Percentiles rank a stretch among this genome's conserved stretches.
phyloP scores from a whole-genome alignment of 192 early-diverging fungal species.

The Linnemannia hyalina region DNA sequence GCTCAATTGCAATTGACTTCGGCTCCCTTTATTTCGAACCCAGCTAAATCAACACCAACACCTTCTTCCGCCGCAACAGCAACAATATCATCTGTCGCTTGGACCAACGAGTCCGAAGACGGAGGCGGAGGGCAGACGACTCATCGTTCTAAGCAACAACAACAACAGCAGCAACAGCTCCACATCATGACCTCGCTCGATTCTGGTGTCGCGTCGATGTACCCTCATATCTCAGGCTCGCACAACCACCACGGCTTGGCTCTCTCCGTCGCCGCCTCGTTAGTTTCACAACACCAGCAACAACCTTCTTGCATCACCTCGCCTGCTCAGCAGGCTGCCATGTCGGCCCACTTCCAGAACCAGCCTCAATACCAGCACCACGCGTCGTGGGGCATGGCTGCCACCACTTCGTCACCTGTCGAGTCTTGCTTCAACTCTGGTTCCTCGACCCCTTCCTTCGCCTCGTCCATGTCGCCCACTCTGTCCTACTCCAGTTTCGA shows the following conservation, averaged over 20 bases:
- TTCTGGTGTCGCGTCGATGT: constrained; percentile 14
- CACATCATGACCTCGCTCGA: constrained; percentile 42
- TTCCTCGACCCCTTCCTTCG: constrained; percentile 39
- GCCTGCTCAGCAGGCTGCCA: neutral
- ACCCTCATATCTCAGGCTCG: neutral
- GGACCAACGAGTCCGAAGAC: constrained; percentile 17
- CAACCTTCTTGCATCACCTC: neutral
- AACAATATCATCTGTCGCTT: constrained; percentile 27
- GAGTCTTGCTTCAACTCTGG: constrained; percentile 37
- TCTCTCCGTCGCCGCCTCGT: constrained; percentile 1
- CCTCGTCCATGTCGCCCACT: constrained; percentile 31
- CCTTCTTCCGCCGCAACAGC: constrained; percentile 16
- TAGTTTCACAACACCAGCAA: neutral
- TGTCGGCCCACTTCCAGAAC: neutral
- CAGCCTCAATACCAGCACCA: constrained; percentile 1
- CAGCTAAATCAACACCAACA: constrained; percentile 7
- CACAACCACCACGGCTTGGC: neutral
- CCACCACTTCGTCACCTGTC: constrained; percentile 24
- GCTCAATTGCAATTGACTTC: neutral
- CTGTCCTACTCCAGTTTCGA: constrained; percentile 23
- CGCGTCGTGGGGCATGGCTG: constrained; percentile 5
- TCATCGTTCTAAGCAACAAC: neutral
- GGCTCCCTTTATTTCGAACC: constrained; percentile 5
- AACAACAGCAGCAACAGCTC: constrained; percentile 19
- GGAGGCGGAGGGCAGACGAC: neutral